Evolutionary conservation across 306 rosid species (phyloP), one percentile per base, ranked within the genome.

Genomic region (Prunus fruticosa): DNA sequence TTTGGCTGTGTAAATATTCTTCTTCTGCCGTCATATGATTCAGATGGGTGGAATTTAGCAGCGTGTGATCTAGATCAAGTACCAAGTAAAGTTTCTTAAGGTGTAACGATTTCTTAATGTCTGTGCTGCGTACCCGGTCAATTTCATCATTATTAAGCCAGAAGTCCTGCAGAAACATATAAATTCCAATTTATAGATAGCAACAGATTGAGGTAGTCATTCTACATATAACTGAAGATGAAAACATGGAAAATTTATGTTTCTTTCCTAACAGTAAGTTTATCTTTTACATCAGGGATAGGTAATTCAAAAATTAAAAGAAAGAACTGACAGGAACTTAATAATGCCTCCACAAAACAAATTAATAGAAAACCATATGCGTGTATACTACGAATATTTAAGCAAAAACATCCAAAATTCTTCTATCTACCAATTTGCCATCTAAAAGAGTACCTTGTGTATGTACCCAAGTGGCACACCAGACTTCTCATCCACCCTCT

Each of bases 11-110:
- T 49, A 96, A 88, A 79, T 93, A 84, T 20, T 83, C 83, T 81
- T 93, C 96, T 60, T 91, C 93, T 16, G 87, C 20, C 41, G 82
- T 84, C 82, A 96, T 22, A 73, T 87, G 79, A 56, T 54, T 61
- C 16, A 92, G 89, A 52, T 50, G 83, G 43, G 98, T 89, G 60
- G 98, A 89, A 77, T 96, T 91, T 45, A 93, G 81, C 41, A 96
- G 72, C 3, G 99, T 96, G 74, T 93, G 98, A 83, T 96, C 98
- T 18, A 96, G 88, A 82, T 96, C 98, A 82, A 92, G 98, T 73
- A 96, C 88, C 88, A 93, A 80, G 76, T 79, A 86, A 14, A 96
- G 96, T 80, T 91, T 96, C 82, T 80, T 88, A 75, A 67, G 82
- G 10, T 58, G 72, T 56, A 91, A 67, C 28, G 88, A 85, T 43